Conservation (phyloP, 495 filamentous ascomycete genomes). For the Aspergillus conjunctus region DNA sequence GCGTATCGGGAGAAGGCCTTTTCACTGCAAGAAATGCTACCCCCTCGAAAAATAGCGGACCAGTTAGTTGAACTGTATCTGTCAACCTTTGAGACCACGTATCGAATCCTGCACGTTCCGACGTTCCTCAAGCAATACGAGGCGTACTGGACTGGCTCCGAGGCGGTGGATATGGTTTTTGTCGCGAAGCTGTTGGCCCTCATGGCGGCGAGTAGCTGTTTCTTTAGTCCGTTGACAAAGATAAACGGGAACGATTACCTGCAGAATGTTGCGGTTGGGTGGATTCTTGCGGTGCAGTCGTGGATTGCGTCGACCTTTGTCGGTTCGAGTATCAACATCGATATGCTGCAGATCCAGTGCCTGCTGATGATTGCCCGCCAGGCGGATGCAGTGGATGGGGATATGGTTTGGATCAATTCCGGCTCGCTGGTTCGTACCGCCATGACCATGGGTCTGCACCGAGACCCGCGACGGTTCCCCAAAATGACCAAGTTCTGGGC, state of each 20-base stretch:
- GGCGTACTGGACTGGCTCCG: conserved; percentile 48
- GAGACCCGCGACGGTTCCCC: conserved; percentile 56
- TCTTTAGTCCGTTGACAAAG: conserved; percentile 34
- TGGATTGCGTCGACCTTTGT: conserved; percentile 57
- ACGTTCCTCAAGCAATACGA: conserved; percentile 58
- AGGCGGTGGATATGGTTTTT: conserved; percentile 35
- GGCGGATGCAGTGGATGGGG: conserved; percentile 50
- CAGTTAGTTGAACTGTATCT: conserved; percentile 57
- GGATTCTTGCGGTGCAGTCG: conserved; percentile 58
- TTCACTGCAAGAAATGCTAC: conserved; percentile 47
- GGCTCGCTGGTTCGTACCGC: conserved; percentile 58
- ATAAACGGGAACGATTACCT: conserved; percentile 30
- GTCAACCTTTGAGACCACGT: conserved; percentile 56
- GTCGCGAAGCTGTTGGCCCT: conserved; percentile 55
- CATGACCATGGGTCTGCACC: conserved; percentile 62
- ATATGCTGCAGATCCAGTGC: conserved; percentile 56
- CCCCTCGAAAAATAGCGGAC: conserved; percentile 53
- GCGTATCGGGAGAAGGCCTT: conserved; percentile 46
- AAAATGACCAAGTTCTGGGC: conserved; percentile 49
- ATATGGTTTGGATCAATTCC: conserved; percentile 58
- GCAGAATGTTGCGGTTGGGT: conserved; percentile 42
- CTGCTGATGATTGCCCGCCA: conserved; percentile 58
- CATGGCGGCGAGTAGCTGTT: conserved; percentile 55
- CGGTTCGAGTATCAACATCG: conserved; percentile 52
- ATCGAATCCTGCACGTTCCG: conserved; percentile 60